Evolutionary conservation across 129 eudicot species (phyloP).

Genomic region (Sambucus nigra): DNA sequence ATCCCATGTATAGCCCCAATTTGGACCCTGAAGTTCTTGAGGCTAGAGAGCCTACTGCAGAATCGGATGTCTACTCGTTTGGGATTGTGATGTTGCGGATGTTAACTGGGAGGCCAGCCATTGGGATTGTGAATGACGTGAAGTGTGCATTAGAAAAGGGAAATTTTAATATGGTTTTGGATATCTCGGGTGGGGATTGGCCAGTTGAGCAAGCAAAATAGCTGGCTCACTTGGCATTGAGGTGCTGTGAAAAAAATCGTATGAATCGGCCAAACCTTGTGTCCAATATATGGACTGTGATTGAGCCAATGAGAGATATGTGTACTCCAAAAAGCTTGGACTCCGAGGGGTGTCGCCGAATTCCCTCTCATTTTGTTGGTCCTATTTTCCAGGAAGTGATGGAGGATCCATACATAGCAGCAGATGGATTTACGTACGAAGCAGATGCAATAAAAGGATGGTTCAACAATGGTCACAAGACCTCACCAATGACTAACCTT

Average conservation of each 20-base stretch:
- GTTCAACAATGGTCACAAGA: no score
- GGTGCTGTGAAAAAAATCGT: conserved; percentile 49
- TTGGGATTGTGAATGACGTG: conserved; percentile 40
- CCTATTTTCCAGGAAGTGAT: conserved; percentile 97
- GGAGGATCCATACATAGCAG: no score
- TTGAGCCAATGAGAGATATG: conserved; percentile 42
- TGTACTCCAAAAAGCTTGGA: conserved; percentile 23
- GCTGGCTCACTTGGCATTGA: conserved; percentile 51
- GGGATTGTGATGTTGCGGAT: conserved; percentile 60
- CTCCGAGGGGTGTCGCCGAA: conserved; percentile 28
- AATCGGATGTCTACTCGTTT: conserved; percentile 72
- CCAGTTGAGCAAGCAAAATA: conserved; percentile 42
- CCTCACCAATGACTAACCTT: no score
- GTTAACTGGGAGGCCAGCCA: conserved; percentile 50
- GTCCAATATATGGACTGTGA: conserved; percentile 41
- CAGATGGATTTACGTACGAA: no score
- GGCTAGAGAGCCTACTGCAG: conserved; percentile 38
- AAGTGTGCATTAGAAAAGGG: conserved; percentile 54
- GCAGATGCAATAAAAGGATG: no score
- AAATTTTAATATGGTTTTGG: conserved; percentile 38
- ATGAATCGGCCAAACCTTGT: conserved; percentile 45
- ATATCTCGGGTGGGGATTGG: conserved; percentile 80
- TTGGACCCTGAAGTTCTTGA: conserved; percentile 43
- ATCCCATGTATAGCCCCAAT: no score
- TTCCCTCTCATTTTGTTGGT: conserved; percentile 78